phyloP scores from a whole-genome alignment of 2,329 filamentous ascomycete species.

The Zymoseptoria brevis region DNA sequence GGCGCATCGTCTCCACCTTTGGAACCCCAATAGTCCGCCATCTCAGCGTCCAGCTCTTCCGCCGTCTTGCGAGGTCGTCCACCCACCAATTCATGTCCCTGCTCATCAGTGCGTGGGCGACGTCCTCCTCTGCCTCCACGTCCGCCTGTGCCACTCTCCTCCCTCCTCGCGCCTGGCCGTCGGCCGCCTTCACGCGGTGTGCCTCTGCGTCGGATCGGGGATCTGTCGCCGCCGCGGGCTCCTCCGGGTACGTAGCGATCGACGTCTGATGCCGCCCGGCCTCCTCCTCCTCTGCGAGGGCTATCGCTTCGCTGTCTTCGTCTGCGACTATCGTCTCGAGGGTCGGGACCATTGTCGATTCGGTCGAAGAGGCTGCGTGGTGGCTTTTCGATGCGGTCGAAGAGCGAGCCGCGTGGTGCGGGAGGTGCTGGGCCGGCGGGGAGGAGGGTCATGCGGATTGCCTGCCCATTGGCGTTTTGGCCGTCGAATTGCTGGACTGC shows the following conservation, averaged over 20 bases:
- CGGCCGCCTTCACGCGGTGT: constrained; percentile 42
- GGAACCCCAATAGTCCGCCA: constrained; percentile 79
- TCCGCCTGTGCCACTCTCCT: constrained; percentile 33
- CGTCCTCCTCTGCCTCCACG: constrained; percentile 35
- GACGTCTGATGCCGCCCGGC: constrained; percentile 56
- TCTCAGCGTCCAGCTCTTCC: constrained; percentile 90
- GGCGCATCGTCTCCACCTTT: constrained; percentile 30
- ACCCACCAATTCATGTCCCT: constrained; percentile 35
- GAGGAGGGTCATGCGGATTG: constrained; percentile 65
- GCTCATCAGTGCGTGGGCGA: constrained; percentile 34
- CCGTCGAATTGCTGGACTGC: constrained; percentile 78
- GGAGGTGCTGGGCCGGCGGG: constrained; percentile 42
- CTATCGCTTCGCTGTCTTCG: constrained; percentile 34
- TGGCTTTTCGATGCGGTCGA: constrained; percentile 44
- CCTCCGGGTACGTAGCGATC: constrained; percentile 70
- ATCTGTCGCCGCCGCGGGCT: constrained; percentile 40
- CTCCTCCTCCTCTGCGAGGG: constrained; percentile 41
- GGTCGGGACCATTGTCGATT: constrained; percentile 29
- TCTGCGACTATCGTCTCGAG: constrained; percentile 6
- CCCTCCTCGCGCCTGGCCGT: constrained; percentile 38
- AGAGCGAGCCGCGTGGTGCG: constrained; percentile 32
- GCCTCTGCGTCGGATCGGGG: constrained; percentile 46
- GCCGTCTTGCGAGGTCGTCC: constrained; percentile 71
- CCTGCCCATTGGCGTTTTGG: constrained; percentile 77
- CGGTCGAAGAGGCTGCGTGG: constrained; percentile 59